These are phyloP conservation scores for Mucuna pruriens DNA, from an alignment of 306 rosid species.

Conservation along the genomic window DNA sequence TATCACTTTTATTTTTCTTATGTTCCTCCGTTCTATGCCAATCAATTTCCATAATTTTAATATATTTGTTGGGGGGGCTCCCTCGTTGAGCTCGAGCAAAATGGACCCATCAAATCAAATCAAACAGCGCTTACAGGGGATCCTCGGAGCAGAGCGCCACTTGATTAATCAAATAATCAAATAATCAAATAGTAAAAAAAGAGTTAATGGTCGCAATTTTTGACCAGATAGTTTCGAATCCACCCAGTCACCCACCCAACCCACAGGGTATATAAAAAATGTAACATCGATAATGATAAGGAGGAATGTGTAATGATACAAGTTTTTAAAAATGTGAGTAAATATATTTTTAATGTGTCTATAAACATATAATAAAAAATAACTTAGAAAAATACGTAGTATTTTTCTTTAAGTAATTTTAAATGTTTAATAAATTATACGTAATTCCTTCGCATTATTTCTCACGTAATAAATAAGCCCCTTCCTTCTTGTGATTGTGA, in stretches of 20 bases:
- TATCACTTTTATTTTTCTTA: too few species aligned
- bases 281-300: not conserved
- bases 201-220: conserved; percentile 33
- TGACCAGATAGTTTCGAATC: conserved; percentile 34
- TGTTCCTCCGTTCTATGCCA: too few species aligned
- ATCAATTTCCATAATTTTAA: too few species aligned
- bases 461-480: too few species aligned
- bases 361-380: too few species aligned
- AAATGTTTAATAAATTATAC: too few species aligned
- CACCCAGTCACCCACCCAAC: not conserved
- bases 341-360: not conserved
- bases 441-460: too few species aligned
- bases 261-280: not conserved
- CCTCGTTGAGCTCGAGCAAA: conserved; percentile 11
- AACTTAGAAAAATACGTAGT: too few species aligned
- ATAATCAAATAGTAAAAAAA: not conserved
- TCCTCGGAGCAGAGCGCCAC: conserved; percentile 35
- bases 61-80: not conserved
- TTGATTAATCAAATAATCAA: not conserved
- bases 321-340: too few species aligned
- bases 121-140: not conserved
- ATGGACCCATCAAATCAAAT: not conserved
- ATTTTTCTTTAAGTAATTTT: too few species aligned
- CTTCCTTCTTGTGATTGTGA: not conserved
- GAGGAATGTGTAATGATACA: not conserved